A percentile compares a stretch with the other conserved stretches of the same genome.
These are phyloP conservation scores for Botrytis fragariae DNA, from an alignment of 2,329 filamentous ascomycete genomes.

Conservation along the genomic window DNA sequence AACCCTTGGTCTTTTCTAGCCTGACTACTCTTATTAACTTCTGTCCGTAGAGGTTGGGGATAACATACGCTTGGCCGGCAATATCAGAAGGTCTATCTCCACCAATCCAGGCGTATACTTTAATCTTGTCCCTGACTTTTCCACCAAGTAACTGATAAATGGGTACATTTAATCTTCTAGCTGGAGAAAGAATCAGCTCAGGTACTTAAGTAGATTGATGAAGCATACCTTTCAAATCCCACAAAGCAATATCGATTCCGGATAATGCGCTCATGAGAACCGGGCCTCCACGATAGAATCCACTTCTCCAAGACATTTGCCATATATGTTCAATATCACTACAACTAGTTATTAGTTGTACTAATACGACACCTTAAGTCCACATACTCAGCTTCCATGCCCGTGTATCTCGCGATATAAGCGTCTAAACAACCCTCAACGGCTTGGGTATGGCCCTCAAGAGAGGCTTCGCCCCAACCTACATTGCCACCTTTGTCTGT, in stretches of 20 bases:
- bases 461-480: constrained; percentile 73
- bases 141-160: constrained; percentile 73
- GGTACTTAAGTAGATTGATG: not conserved
- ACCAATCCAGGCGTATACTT: constrained; percentile 77
- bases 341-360: constrained; percentile 1
- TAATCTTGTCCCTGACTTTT: constrained; percentile 66
- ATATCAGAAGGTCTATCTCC: constrained; percentile 69
- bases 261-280: constrained; percentile 78
- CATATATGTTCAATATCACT: constrained; percentile 80
- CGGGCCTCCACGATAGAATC: constrained; percentile 75
- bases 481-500: constrained; percentile 61
- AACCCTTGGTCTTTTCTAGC: constrained; percentile 61
- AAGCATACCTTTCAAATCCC: constrained; percentile 65
- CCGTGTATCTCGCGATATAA: constrained; percentile 59
- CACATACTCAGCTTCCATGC: constrained; percentile 66
- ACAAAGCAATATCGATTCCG: constrained; percentile 76
- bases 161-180: constrained; percentile 60
- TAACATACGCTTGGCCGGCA: constrained; percentile 55
- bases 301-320: constrained; percentile 68
- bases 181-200: constrained; percentile 34
- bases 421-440: constrained; percentile 72
- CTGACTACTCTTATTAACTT: constrained; percentile 43
- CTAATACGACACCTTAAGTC: not conserved
- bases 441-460: constrained; percentile 71
- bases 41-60: constrained; percentile 17